Evolutionary conservation across 192 early-diverging fungal species (phyloP).

Genomic region (Funneliformis mosseae): DNA sequence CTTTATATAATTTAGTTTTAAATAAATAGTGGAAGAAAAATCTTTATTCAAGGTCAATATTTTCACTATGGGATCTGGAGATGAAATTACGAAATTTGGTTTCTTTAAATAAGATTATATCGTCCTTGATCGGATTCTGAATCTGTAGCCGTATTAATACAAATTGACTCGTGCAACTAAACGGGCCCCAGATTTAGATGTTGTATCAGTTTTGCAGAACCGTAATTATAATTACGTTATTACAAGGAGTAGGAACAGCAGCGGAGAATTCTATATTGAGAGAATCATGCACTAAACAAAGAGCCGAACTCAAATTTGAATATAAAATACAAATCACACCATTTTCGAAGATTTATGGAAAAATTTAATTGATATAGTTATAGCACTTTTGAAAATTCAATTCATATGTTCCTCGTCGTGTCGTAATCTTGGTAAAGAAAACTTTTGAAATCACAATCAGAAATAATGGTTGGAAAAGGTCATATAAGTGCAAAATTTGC

Average conservation of each 20-base stretch:
- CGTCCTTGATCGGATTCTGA: slow-evolving; percentile 79
- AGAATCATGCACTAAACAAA: too few species aligned
- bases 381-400: slow-evolving; percentile 3
- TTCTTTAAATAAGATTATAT: slow-evolving; percentile 74
- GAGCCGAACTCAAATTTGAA: too few species aligned
- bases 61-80: slow-evolving; percentile 73
- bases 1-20: too few species aligned
- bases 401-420: slow-evolving; percentile 34
- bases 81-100: slow-evolving; percentile 56
- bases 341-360: slow-evolving; percentile 19
- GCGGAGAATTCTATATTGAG: slow-evolving; percentile 45
- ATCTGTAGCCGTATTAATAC: slow-evolving; percentile 67
- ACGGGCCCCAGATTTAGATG: slow-evolving; percentile 85
- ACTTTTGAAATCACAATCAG: background rate
- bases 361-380: slow-evolving; percentile 34
- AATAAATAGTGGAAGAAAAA: too few species aligned
- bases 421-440: slow-evolving; percentile 43
- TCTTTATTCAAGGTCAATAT: too few species aligned
- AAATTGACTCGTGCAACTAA: slow-evolving; percentile 60
- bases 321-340: too few species aligned
- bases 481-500: slow-evolving; percentile 74
- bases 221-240: slow-evolving; percentile 45
- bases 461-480: slow-evolving; percentile 50
- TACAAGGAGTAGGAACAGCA: slow-evolving; percentile 44
- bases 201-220: slow-evolving; percentile 71